These are phyloP conservation scores for Lactarius quietus DNA, from an alignment of 768 basidiomycete genomes.

Conservation along the genomic window DNA sequence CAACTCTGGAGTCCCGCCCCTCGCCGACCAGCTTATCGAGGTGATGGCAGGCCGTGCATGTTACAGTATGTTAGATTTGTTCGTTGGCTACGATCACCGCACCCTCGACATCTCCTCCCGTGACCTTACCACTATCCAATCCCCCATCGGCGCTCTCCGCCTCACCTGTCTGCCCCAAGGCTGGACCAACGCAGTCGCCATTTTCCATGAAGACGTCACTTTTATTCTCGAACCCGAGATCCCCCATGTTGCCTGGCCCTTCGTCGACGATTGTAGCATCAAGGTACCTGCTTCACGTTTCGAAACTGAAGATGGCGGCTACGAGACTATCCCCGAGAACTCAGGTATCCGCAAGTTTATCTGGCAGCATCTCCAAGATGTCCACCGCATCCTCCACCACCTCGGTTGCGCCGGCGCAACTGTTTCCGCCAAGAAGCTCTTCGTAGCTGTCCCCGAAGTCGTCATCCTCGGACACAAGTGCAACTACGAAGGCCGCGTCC, in stretches of 20 bases:
- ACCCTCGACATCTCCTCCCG: not conserved
- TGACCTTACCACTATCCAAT: not conserved
- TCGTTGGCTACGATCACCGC: not conserved
- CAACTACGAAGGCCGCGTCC: slow-evolving; percentile 34
- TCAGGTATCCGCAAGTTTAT: not conserved
- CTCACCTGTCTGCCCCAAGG: not conserved
- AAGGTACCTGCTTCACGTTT: too few relatives aligned
- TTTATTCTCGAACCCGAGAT: slow-evolving; percentile 2
- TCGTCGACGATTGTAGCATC: too few relatives aligned
- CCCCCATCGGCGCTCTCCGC: not conserved
- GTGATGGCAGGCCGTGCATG: slow-evolving; percentile 29
- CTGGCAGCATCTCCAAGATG: not conserved
- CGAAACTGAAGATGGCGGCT: not conserved
- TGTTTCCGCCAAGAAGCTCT: not conserved
- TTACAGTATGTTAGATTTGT: not conserved
- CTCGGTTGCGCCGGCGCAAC: not conserved
- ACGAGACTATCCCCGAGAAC: not conserved
- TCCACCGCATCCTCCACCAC: not conserved
- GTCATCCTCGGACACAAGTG: slow-evolving; percentile 38
- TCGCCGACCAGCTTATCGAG: slow-evolving; percentile 25
- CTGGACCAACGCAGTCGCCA: not conserved
- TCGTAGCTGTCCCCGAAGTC: slow-evolving; percentile 27
- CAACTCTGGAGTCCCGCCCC: slow-evolving; percentile 20
- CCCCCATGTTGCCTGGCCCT: too few relatives aligned
- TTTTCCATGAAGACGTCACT: not conserved